phyloP scores from a whole-genome alignment of 2,329 filamentous ascomycete genomes.

The Whalleya microplaca region DNA sequence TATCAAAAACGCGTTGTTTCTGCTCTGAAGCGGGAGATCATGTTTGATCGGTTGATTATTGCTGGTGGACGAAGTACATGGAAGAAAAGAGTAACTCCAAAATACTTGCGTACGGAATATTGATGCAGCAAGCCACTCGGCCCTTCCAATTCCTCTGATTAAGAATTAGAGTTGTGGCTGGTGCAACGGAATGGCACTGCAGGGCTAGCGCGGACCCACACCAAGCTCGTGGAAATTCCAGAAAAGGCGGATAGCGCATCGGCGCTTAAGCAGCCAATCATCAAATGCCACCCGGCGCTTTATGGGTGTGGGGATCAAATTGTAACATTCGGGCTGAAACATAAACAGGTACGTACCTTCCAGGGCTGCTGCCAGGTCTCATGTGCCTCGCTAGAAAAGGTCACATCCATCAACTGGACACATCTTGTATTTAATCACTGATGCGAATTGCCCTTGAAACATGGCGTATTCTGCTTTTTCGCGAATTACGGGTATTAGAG shows the following conservation, averaged over 20 bases:
- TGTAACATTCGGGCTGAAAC: slow-evolving; percentile 29
- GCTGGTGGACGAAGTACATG: neutral
- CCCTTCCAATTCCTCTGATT: slow-evolving; percentile 9
- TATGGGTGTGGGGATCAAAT: slow-evolving; percentile 10
- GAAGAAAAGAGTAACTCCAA: neutral
- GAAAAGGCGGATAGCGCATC: slow-evolving; percentile 14
- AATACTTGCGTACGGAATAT: slow-evolving; percentile 12
- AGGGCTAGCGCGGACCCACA: slow-evolving; percentile 23
- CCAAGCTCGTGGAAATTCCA: slow-evolving; percentile 14
- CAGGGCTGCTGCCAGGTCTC: no score
- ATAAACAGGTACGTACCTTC: slow-evolving; percentile 17
- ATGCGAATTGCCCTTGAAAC: no score
- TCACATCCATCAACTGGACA: neutral
- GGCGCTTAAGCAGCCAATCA: slow-evolving; percentile 27
- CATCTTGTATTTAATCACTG: neutral
- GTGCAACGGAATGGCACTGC: slow-evolving; percentile 3
- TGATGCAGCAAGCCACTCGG: slow-evolving; percentile 25
- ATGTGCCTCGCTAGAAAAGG: no score
- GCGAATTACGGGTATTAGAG: neutral
- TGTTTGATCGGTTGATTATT: no score
- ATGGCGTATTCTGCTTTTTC: neutral
- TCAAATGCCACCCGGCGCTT: slow-evolving; percentile 14
- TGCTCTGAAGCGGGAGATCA: no score
- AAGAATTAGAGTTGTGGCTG: slow-evolving; percentile 21
- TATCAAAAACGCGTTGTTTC: neutral